Percentiles rank a stretch among this genome's conserved stretches.
Evolutionary conservation across 306 rosid species (phyloP).

Genomic region (Vigna radiata): DNA sequence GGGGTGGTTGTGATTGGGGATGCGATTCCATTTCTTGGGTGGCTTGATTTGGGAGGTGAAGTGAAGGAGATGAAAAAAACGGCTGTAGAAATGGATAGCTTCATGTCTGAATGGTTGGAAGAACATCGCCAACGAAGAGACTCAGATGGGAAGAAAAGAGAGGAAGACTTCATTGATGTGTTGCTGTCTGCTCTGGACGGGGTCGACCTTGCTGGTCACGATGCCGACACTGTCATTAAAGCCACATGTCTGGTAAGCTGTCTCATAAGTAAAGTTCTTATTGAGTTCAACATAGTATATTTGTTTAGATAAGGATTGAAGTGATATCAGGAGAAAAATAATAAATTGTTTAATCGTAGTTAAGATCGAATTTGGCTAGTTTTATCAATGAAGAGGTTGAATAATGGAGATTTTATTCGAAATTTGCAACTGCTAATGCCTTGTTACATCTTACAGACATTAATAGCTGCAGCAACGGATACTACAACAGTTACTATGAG

Average conservation of each 20-base stretch:
- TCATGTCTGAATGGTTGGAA: conserved; percentile 15
- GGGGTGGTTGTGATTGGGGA: conserved; percentile 15
- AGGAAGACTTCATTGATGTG: conserved; percentile 50
- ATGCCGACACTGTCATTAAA: conserved; percentile 54
- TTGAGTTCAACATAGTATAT: too few relatives aligned
- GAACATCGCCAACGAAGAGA: conserved; percentile 13
- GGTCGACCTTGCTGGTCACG: conserved; percentile 36
- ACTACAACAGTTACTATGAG: conserved; percentile 53
- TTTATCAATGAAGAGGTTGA: background rate
- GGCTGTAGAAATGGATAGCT: background rate
- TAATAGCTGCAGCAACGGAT: conserved; percentile 58
- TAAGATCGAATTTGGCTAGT: background rate
- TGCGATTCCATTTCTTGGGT: conserved; percentile 8
- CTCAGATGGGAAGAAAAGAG: background rate
- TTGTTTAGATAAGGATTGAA: too few relatives aligned
- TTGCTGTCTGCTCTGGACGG: conserved; percentile 31
- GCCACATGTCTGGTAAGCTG: conserved; percentile 54
- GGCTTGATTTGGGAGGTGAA: conserved; percentile 30
- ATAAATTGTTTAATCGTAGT: too few relatives aligned
- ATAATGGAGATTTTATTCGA: background rate
- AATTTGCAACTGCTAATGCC: too few relatives aligned
- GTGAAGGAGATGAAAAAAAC: conserved; percentile 15
- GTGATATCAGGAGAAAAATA: too few relatives aligned
- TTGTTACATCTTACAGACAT: conserved; percentile 33
- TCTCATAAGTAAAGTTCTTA: too few relatives aligned